These are phyloP conservation scores for Murraya paniculata DNA, from an alignment of 345 rosid genomes.

Conservation along the genomic window DNA sequence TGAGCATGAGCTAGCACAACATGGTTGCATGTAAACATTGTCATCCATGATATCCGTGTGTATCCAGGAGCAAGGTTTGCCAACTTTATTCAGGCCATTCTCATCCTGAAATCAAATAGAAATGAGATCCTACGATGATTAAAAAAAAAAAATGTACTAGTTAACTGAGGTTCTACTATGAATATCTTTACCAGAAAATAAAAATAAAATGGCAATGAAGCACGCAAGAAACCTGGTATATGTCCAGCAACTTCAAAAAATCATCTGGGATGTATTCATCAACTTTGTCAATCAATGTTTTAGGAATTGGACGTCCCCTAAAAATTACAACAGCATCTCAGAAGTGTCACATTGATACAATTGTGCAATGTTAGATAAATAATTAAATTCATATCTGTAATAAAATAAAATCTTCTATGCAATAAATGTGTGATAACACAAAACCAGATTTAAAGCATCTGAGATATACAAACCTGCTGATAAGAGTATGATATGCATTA, in stretches of 20 bases:
- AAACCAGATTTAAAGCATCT: neutral
- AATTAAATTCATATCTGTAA: neutral
- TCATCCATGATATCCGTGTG: constrained; percentile 95
- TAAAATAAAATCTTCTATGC: neutral
- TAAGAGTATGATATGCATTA: neutral
- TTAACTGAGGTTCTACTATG: neutral
- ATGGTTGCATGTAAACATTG: constrained; percentile 75
- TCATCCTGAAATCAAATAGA: constrained; percentile 42
- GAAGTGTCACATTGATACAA: neutral
- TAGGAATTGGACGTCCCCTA: constrained; percentile 91
- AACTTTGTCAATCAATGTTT: constrained; percentile 53
- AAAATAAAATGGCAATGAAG: constrained; percentile 1
- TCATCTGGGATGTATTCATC: constrained; percentile 80
- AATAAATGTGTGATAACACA: neutral
- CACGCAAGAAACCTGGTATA: constrained; percentile 49
- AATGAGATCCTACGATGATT: constrained; percentile 2
- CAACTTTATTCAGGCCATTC: constrained; percentile 28
- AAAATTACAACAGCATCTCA: constrained; percentile 26
- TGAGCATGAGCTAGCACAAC: constrained; percentile 13
- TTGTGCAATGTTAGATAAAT: neutral
- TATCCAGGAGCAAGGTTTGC: constrained; percentile 76
- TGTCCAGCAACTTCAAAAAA: constrained; percentile 40
- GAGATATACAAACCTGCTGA: neutral
- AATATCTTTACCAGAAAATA: constrained; percentile 2
- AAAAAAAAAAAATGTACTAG: neutral